phyloP scores from a whole-genome alignment of 2,329 filamentous ascomycete genomes.

The Verticillium longisporum region DNA sequence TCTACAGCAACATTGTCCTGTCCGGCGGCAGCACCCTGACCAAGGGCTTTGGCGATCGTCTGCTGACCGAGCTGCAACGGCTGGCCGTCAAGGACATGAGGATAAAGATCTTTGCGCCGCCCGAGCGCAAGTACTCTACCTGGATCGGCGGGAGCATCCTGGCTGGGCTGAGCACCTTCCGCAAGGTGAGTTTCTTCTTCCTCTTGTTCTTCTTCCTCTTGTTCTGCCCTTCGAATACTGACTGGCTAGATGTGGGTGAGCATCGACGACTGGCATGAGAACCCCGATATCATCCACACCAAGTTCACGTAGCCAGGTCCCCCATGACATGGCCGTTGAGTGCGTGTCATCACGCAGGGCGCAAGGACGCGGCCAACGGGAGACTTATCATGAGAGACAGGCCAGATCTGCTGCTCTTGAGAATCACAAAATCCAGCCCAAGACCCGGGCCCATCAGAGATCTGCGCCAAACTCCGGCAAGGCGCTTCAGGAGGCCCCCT shows the following conservation, averaged over 20 bases:
- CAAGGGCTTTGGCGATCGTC: slow-evolving; percentile 90
- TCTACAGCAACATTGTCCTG: slow-evolving; percentile 95
- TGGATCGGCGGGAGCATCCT: slow-evolving; percentile 99
- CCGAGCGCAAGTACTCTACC: slow-evolving; percentile 96
- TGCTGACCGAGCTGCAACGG: slow-evolving; percentile 86
- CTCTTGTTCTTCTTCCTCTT: background rate
- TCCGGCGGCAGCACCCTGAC: slow-evolving; percentile 94
- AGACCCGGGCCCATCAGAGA: too few species aligned
- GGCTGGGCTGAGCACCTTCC: slow-evolving; percentile 92
- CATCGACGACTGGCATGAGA: slow-evolving; percentile 99
- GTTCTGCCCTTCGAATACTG: background rate
- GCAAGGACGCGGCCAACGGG: too few species aligned
- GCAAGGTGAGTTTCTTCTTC: slow-evolving; percentile 64
- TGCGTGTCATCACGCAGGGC: too few species aligned
- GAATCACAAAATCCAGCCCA: too few species aligned
- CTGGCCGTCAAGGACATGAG: slow-evolving; percentile 98
- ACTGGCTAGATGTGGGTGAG: slow-evolving; percentile 90
- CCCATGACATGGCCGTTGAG: too few species aligned
- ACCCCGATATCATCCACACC: slow-evolving; percentile 96
- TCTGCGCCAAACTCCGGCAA: background rate
- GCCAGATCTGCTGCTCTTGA: too few species aligned
- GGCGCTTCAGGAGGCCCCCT: background rate
- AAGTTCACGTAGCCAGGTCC: slow-evolving; percentile 69
- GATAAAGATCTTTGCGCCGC: slow-evolving; percentile 98
- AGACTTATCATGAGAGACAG: too few species aligned